Evolutionary conservation across 1,139 yeast genomes (phyloP).

Genomic region (Saccharomyces hybrid): DNA sequence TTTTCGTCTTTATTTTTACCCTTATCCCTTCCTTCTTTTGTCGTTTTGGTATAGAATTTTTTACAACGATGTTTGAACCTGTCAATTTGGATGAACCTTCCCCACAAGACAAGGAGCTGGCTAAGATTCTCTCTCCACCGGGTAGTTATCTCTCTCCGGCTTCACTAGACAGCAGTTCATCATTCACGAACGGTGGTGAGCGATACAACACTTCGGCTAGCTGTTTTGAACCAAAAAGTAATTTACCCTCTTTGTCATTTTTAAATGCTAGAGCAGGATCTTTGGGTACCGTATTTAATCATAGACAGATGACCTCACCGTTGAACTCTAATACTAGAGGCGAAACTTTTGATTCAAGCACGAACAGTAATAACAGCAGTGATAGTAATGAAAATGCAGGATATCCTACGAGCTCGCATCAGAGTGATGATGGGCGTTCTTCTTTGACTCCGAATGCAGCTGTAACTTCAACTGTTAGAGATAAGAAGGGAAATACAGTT

Average conservation of each 20-base stretch:
- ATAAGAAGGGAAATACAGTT: slow-evolving; percentile 17
- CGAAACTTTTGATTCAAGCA: background rate
- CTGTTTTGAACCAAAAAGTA: background rate
- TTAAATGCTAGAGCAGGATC: slow-evolving; percentile 8
- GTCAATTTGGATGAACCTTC: slow-evolving; percentile 4
- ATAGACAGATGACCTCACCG: slow-evolving; percentile 1
- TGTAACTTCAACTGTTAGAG: slow-evolving; percentile 12
- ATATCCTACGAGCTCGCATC: background rate
- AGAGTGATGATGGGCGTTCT: background rate
- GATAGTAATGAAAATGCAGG: background rate
- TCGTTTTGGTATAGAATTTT: background rate
- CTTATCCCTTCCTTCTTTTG: background rate
- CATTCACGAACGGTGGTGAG: slow-evolving; percentile 3
- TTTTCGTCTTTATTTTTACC: background rate
- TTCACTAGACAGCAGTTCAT: slow-evolving; percentile 14
- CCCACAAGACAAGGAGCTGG: slow-evolving; percentile 9
- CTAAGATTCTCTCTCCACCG: slow-evolving; percentile 11
- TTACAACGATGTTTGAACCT: background rate
- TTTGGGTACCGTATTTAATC: slow-evolving; percentile 3
- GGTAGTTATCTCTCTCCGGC: slow-evolving; percentile 17
- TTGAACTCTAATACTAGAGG: background rate
- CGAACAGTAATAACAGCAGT: background rate
- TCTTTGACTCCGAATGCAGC: slow-evolving; percentile 5
- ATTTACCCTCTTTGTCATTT: slow-evolving; percentile 8
- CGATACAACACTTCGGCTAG: background rate